Base-by-base conservation (phyloP, 2,329 filamentous ascomycete species). In the Apiospora aurea region DNA sequence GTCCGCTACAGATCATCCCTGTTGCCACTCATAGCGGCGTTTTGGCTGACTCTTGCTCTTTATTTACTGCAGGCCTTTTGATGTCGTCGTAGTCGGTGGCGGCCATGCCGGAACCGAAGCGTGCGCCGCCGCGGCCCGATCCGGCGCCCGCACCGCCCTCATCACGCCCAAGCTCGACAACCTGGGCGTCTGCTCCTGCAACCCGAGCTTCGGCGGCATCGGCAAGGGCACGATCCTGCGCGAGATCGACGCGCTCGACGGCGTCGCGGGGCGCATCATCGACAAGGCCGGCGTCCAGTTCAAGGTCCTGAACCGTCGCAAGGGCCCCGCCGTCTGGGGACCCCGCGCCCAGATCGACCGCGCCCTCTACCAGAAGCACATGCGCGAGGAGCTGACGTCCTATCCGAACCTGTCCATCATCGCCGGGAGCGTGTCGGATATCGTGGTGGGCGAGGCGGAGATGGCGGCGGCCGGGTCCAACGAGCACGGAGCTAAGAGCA, bases 251-350 rank as follows among this genome's bases (percentile, higher is more conserved):
- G 96, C 96, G 0, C 87, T 99, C 73, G 96, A 98, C 79, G 96
- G 96, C 0, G 85, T 99, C 26, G 92, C 95, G 0, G 95, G 94
- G 0, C 89, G 94, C 47, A 92, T 98, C 29, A 94, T 97, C 72
- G 96, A 99, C 83, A 96, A 96, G 81, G 93, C 96, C 3, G 96
- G 94, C 7, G 90, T 98, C n/a, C 96, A 98, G 81, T 99, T 98
- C 82, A 91, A 94, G 74, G 88, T 97, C 24, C 82, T 99, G 78
- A 99, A 99, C 82, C 87, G 90, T 69, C 93, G 90, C 75, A 98
- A 98, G 80, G 96, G 96, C 0, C 94, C 96, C 6, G 96, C 96
- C 3, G 96, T 99, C 38, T 99, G 96, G 96, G 96, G 96, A 14
- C 96, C 96, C 0, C 89, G 96, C 70, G 96, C 96, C 67, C 96